phyloP scores from a whole-genome alignment of 2,329 filamentous ascomycete species.

The Stagonosporopsis rhizophila region DNA sequence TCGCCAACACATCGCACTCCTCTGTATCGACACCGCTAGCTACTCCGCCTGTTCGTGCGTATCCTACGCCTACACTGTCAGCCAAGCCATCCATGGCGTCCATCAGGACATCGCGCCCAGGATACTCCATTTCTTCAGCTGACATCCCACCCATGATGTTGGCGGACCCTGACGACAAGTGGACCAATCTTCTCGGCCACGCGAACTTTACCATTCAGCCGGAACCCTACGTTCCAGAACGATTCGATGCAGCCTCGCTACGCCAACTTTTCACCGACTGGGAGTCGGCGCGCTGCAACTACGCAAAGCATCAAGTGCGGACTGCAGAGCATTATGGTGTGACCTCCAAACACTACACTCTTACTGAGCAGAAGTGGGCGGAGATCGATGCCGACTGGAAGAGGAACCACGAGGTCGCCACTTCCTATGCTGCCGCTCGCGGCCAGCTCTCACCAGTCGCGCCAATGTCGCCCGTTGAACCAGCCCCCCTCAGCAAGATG shows the following conservation, averaged over 20 bases:
- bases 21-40: slow-evolving; percentile 56
- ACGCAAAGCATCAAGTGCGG: slow-evolving; percentile 85
- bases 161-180: slow-evolving; percentile 77
- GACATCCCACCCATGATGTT: slow-evolving; percentile 70
- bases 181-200: slow-evolving; percentile 86
- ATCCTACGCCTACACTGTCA: slow-evolving; percentile 75
- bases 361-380: slow-evolving; percentile 90
- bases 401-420: slow-evolving; percentile 69
- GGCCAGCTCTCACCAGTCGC: slow-evolving; percentile 37
- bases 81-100: slow-evolving; percentile 80
- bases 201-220: slow-evolving; percentile 91
- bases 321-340: slow-evolving; percentile 89
- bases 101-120: slow-evolving; percentile 61
- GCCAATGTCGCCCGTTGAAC: slow-evolving; percentile 54
- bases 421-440: slow-evolving; percentile 51
- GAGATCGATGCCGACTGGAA: slow-evolving; percentile 80
- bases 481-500: slow-evolving; percentile 67
- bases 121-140: slow-evolving; percentile 55
- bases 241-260: slow-evolving; percentile 66
- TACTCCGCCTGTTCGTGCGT: slow-evolving; percentile 55
- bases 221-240: slow-evolving; percentile 75
- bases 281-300: slow-evolving; percentile 83
- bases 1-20: slow-evolving; percentile 64
- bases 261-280: slow-evolving; percentile 77
- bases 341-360: slow-evolving; percentile 84